Conservation (phyloP, 768 basidiomycete species). For the Leccinum subgranulosum region DNA sequence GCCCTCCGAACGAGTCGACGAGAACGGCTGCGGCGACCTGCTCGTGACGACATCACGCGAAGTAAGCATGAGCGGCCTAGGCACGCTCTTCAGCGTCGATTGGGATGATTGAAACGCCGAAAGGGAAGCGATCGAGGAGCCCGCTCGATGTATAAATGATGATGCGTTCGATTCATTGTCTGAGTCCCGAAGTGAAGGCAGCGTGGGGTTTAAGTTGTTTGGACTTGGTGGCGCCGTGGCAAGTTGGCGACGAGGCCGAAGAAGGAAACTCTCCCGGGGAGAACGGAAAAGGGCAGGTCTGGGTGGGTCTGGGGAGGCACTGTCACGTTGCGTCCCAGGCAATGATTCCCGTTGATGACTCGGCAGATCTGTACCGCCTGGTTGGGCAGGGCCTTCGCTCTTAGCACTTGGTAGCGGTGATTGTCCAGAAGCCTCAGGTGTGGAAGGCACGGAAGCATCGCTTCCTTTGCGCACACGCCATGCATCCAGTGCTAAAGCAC, state of each 20-base stretch:
- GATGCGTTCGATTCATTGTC: slow-evolving; percentile 13
- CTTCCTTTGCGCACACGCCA: slow-evolving; percentile 26
- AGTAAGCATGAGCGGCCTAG: slow-evolving; percentile 64
- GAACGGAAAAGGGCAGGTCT: slow-evolving; percentile 57
- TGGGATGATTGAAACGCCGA: slow-evolving; percentile 36
- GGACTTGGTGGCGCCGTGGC: slow-evolving; percentile 34
- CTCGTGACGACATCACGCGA: slow-evolving; percentile 44
- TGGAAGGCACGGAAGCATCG: slow-evolving; percentile 3
- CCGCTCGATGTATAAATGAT: slow-evolving; percentile 38
- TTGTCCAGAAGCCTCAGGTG: not conserved
- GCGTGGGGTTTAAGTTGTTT: slow-evolving; percentile 3
- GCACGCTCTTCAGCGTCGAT: slow-evolving; percentile 47
- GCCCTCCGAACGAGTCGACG: slow-evolving; percentile 34
- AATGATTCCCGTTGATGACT: slow-evolving; percentile 39
- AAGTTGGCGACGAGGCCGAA: slow-evolving; percentile 29
- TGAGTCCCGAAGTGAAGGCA: slow-evolving; percentile 18
- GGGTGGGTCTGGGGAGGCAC: slow-evolving; percentile 45
- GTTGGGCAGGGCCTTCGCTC: slow-evolving; percentile 19
- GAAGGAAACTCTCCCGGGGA: slow-evolving; percentile 54
- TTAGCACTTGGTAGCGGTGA: slow-evolving; percentile 18
- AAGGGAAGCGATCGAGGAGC: slow-evolving; percentile 42
- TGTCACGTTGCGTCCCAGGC: slow-evolving; percentile 35
- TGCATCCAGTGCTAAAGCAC: slow-evolving; percentile 50
- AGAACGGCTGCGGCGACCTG: slow-evolving; percentile 19
- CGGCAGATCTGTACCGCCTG: not conserved